Evolutionary conservation across 1,139 yeast genomes (phyloP), one percentile per base, ranked within the genome.

Genomic region (Yamadazyma songkhlaensis): DNA sequence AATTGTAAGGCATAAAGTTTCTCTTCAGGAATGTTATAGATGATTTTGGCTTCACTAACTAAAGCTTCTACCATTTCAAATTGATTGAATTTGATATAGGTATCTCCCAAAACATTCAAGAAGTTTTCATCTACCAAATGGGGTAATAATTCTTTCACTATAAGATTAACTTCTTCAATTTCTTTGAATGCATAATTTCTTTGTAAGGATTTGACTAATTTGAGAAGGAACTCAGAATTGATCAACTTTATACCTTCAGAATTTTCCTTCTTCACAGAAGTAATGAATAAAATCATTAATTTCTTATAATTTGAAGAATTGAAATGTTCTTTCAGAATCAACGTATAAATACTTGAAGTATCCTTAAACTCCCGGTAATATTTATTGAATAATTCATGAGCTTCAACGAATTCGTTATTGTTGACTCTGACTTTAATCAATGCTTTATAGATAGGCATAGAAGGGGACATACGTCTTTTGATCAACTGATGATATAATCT

Each of bases 401-500:
- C 83, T 14, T 68, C 73, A 0, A 60, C 57, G 21, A 66, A 54
- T 35, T 82, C 73, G 17, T 77, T 74, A 7, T 65, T 53, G 29
- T 64, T 63, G 11, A 77, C 59, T 37, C 74, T 60, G 4, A 76
- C 63, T 29, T 63, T 60, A 43, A 85, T 69, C 29, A 84, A 50
- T 0, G 81, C 67, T 22, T 66, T 64, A 35, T 73, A 59, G 1
- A 84, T 69, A 4, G 64, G 54, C 11, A 72, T 62, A 5, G 68
- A 67, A 1, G 88, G 85, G 3, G 45, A 47, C 47, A 79, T 60
- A 0, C 71, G 67, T 40, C 84, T 64, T 40, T 64, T 59, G 10
- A 64, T 39, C 34, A 77, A 57, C 44, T 76, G 79, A 1, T 65
- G 57, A 59, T 69, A 79, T 12, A 86, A 63, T 37, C 64, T 61